These are phyloP conservation scores for Cercophora scortea DNA, from an alignment of 495 filamentous ascomycete genomes.

Conservation along the genomic window DNA sequence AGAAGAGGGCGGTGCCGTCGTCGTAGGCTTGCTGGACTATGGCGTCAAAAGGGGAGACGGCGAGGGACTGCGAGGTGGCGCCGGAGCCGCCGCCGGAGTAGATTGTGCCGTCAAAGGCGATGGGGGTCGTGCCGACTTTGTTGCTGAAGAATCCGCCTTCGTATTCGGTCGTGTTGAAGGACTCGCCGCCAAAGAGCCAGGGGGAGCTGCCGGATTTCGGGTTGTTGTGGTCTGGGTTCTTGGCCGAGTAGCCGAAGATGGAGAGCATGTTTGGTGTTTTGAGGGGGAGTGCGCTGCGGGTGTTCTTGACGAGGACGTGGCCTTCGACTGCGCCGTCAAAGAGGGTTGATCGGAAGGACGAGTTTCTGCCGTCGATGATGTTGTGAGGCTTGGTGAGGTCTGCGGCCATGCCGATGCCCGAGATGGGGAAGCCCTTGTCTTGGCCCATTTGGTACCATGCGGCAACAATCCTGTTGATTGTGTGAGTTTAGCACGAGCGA, in stretches of 20 bases:
- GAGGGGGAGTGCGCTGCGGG: constrained; percentile 46
- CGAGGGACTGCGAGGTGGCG: constrained; percentile 43
- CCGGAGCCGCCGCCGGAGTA: constrained; percentile 54
- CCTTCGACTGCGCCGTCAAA: constrained; percentile 43
- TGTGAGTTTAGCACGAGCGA: neutral
- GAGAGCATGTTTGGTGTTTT: constrained; percentile 39
- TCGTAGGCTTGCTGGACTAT: constrained; percentile 44
- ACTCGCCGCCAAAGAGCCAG: constrained; percentile 29
- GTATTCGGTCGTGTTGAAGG: constrained; percentile 21
- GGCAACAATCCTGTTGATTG: constrained; percentile 45
- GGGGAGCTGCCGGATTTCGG: constrained; percentile 26
- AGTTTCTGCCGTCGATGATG: constrained; percentile 41
- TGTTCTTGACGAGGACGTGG: constrained; percentile 59
- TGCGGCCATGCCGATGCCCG: constrained; percentile 37
- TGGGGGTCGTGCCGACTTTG: constrained; percentile 8
- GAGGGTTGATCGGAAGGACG: constrained; percentile 28
- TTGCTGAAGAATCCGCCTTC: constrained; percentile 5
- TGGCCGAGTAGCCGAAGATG: constrained; percentile 46
- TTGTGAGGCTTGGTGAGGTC: constrained; percentile 48
- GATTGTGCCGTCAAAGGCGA: constrained; percentile 45
- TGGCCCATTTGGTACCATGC: constrained; percentile 52
- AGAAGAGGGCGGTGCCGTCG: constrained; percentile 48
- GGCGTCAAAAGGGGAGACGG: constrained; percentile 51
- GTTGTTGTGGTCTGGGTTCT: constrained; percentile 31
- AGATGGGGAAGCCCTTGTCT: constrained; percentile 39